Percentiles rank a stretch among this genome's conserved stretches.
Conservation (phyloP, 108 stramenopile species). For the Licmophora abbreviata region DNA sequence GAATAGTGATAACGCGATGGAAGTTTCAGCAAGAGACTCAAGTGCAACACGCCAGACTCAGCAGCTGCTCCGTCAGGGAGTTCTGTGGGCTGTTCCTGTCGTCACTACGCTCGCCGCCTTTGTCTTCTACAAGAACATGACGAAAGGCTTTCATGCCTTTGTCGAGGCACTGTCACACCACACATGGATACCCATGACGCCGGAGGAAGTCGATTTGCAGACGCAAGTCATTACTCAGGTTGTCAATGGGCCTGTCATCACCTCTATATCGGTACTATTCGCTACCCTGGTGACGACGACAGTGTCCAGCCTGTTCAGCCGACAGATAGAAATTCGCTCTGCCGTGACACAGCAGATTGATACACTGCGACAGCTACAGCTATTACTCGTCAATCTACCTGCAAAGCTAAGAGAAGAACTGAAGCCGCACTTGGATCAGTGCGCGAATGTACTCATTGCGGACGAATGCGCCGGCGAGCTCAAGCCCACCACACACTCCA, state of each 20-base stretch:
- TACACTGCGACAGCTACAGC: conserved; percentile 39
- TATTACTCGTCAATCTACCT: conserved; percentile 44
- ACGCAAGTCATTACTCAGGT: conserved; percentile 23
- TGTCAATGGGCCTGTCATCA: conserved; percentile 31
- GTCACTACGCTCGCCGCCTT: no score
- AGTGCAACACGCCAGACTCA: no score
- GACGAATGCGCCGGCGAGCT: conserved; percentile 28
- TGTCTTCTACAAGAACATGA: no score
- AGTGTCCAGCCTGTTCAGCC: conserved; percentile 17
- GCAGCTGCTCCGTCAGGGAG: no score
- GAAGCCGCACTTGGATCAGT: conserved; percentile 24
- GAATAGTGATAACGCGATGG: no score
- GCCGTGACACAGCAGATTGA: conserved; percentile 45
- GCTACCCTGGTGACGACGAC: conserved; percentile 30
- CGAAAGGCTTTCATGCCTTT: conserved; percentile 8
- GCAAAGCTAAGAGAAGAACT: conserved; percentile 48
- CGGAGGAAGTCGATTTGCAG: conserved; percentile 52
- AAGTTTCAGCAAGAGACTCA: no score
- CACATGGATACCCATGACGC: conserved; percentile 56
- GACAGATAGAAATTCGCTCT: conserved; percentile 5
- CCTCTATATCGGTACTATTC: conserved; percentile 31
- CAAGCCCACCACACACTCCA: no score
- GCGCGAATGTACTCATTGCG: no score
- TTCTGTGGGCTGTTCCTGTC: no score
- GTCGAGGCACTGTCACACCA: conserved; percentile 22